Evolutionary conservation across 176 grass and related monocot genomes (phyloP), one percentile per base, ranked within the genome.

Genomic region (Saccharum spontaneum): DNA sequence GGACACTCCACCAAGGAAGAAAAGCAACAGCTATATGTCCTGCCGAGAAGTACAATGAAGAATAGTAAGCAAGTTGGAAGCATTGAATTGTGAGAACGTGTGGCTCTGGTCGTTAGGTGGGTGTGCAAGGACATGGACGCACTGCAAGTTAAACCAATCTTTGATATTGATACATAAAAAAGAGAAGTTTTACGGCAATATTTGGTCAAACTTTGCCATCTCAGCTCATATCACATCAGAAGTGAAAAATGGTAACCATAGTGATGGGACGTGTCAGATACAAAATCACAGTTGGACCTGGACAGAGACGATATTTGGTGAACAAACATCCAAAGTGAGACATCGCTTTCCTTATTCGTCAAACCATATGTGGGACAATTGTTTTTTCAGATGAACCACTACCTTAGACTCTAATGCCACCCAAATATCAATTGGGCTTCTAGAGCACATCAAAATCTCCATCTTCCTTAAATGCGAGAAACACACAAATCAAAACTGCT

Each of bases 31-130:
- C 39, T 79, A 57, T 69, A 48, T 67, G 30, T 71, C 80, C 88
- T 90, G 80, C 31, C 62, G 64, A 84, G 80, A 87, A 84, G 49
- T 80, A 69, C 33, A 87, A 70, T 11, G 38, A 41, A 83, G 75
- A 87, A 83, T 69, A 41, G 75, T 57, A 62, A 43, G 68, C 31
- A 62, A 87, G 73, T 52, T 71, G 26, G 54, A 87, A 33, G 46
- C 13, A 13, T 67, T 73, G 36, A 78, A 54, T 65, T 37, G 79
- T 33, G n/a, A 60, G 10, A 68, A 40, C 66, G 78, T 44, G 66
- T 78, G 83, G 41, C 39, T 68, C 40, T 40, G 37, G 30, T 52
- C 12, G 31, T 55, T 82, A 64, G 80, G 81, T 89, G 81, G 68
- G 1, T 52, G 72, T 34, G 26, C 41, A 75, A 52, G 71, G 71